A percentile compares a stretch with the other conserved stretches of the same genome.
Conservation (phyloP, 495 filamentous ascomycete species). For the Jackrogersella minutella region DNA sequence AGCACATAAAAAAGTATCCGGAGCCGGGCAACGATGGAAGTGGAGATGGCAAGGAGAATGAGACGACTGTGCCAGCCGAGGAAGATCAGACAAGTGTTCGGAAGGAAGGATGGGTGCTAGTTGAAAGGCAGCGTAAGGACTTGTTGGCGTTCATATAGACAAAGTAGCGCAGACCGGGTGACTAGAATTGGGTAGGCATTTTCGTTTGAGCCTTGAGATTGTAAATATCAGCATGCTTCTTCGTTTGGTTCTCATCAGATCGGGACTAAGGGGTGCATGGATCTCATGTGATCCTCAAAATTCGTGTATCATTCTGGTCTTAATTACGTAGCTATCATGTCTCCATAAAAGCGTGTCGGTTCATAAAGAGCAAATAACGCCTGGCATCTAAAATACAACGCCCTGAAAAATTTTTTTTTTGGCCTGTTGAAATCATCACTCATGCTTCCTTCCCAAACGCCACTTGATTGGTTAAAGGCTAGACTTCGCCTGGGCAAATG, state of each 20-base stretch:
- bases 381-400: not conserved
- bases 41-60: conserved; percentile 9
- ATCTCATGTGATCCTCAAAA: not conserved
- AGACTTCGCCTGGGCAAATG: not conserved
- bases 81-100: not conserved
- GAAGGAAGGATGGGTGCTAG: conserved; percentile 41
- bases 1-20: conserved; percentile 59
- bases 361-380: not conserved
- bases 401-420: no score
- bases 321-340: not conserved
- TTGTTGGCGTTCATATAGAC: conserved; percentile 44
- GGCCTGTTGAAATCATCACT: no score
- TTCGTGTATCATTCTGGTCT: not conserved
- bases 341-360: not conserved
- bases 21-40: conserved; percentile 46
- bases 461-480: not conserved
- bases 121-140: conserved; percentile 38
- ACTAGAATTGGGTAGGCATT: not conserved
- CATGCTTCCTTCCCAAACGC: conserved; percentile 15
- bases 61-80: not conserved
- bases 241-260: not conserved
- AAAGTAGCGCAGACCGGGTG: no score
- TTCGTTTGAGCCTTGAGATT: not conserved
- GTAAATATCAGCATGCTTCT: not conserved
- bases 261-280: not conserved